Percentiles rank a stretch among this genome's conserved stretches.
These are phyloP conservation scores for Phytophthora pini DNA, from an alignment of 352 stramenopile genomes.

Conservation along the genomic window DNA sequence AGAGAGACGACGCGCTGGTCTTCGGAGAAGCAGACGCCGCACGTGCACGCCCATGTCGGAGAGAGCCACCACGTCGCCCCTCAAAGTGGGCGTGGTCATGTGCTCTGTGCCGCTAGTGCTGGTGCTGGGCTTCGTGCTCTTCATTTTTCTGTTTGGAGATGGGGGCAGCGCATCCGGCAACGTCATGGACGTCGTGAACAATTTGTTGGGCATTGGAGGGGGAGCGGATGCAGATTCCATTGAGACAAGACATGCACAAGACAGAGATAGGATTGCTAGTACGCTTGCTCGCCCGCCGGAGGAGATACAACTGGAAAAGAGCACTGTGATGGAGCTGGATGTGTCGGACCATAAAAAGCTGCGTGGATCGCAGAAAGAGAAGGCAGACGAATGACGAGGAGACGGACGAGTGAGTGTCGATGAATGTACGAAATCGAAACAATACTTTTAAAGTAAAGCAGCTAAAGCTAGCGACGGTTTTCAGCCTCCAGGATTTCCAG, in stretches of 20 bases:
- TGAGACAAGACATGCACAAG: conserved; percentile 14
- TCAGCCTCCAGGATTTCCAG: neutral
- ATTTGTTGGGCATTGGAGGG: conserved; percentile 19
- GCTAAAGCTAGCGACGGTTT: conserved; percentile 5
- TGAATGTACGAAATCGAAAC: conserved; percentile 22
- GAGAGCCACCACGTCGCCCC: conserved; percentile 51
- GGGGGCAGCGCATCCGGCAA: conserved; percentile 19
- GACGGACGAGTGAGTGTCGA: conserved; percentile 13
- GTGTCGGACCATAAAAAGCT: conserved; percentile 24
- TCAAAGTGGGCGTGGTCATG: conserved; percentile 70
- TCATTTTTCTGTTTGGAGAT: conserved; percentile 57
- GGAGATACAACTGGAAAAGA: conserved; percentile 22
- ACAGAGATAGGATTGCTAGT: conserved; percentile 21
- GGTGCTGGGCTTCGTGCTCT: conserved; percentile 61
- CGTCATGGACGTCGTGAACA: conserved; percentile 25
- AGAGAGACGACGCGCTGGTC: conserved; percentile 51
- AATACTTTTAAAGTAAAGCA: conserved; percentile 11
- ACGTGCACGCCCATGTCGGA: conserved; percentile 48
- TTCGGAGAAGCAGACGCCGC: conserved; percentile 39
- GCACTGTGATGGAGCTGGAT: conserved; percentile 24
- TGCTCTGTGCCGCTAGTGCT: conserved; percentile 72
- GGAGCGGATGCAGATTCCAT: conserved; percentile 10
- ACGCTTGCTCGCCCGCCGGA: conserved; percentile 16
- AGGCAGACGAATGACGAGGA: conserved; percentile 22
- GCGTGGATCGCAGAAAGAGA: conserved; percentile 22